Evolutionary conservation across 192 early-diverging fungal species (phyloP), one percentile per base, ranked within the genome.

Genomic region (Dimargaris verticillata): DNA sequence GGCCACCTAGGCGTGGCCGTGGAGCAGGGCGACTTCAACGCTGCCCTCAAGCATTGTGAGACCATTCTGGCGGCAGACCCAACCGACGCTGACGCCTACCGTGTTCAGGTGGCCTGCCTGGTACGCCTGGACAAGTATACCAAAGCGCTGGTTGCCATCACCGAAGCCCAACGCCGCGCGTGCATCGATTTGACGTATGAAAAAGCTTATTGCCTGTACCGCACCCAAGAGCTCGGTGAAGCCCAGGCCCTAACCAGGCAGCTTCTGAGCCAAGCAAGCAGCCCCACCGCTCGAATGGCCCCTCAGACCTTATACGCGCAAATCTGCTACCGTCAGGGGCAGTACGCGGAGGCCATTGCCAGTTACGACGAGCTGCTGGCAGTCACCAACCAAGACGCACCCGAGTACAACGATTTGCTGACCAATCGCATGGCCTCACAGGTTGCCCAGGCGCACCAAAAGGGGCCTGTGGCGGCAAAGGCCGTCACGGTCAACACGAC

Each of bases 131-230:
- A 59, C n/a, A 59, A 59, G 57, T 59, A 59, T 38, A 17, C 15
- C 17, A 20, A 15, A 17, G 57, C 57, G n/a, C 42, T 59, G 20
- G n/a, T 0, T 7, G 15, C 41, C 38, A 13, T 59, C 38, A 20
- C 33, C 18, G 15, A n/a, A 25, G 57, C 57, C 41, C 4, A 33
- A 5, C 33, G 25, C 17, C 17, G 17, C n/a, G 57, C 33, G 33
- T 13, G 18, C 25, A 41, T 15, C 17, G 13, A 41, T 9, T 18
- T 59, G 15, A 15, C n/a, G 18, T 59, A 24, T 33, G 57, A 59
- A 43, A 43, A 59, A n/a, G 57, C 57, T 3, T 59, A 59, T n/a
- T 59, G 57, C 42, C 41, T 42, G 25, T 59, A 59, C 29, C 57
- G 57, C 25, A 44, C 42, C n/a, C 17, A 33, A 29, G 41, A 59